Conservation (phyloP, 495 filamentous ascomycete species). For the Neurospora sp. region DNA sequence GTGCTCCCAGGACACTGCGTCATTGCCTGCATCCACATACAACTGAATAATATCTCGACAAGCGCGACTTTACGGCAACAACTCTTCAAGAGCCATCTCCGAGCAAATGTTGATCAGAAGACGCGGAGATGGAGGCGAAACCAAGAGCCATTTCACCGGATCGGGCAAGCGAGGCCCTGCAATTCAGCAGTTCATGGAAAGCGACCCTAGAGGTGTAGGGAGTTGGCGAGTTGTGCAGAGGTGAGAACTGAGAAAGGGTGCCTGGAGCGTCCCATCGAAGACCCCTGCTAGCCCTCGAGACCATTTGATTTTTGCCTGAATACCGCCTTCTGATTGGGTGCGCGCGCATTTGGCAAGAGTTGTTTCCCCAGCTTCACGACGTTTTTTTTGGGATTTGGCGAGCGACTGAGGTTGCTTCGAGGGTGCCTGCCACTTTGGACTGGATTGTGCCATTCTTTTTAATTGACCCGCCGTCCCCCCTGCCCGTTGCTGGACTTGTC, state of each 20-base stretch:
- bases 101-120: background rate
- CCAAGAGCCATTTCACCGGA: background rate
- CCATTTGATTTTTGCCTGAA: background rate
- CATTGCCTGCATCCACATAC: background rate
- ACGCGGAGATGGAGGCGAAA: background rate
- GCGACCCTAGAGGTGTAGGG: background rate
- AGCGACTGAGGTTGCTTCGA: background rate
- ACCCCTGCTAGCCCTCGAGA: background rate
- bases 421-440: background rate
- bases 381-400: background rate
- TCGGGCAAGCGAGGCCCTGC: background rate
- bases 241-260: background rate
- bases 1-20: background rate
- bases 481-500: background rate
- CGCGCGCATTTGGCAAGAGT: background rate
- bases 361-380: background rate
- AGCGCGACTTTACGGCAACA: background rate
- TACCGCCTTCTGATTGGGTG: background rate
- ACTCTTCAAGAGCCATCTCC: background rate
- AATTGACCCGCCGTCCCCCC: background rate
- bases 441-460: background rate
- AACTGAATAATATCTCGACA: background rate
- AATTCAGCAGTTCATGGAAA: background rate
- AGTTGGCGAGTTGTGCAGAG: background rate
- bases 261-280: background rate